Evolutionary conservation across 345 rosid genomes (phyloP).

Genomic region (Erysimum cheiranthoides): DNA sequence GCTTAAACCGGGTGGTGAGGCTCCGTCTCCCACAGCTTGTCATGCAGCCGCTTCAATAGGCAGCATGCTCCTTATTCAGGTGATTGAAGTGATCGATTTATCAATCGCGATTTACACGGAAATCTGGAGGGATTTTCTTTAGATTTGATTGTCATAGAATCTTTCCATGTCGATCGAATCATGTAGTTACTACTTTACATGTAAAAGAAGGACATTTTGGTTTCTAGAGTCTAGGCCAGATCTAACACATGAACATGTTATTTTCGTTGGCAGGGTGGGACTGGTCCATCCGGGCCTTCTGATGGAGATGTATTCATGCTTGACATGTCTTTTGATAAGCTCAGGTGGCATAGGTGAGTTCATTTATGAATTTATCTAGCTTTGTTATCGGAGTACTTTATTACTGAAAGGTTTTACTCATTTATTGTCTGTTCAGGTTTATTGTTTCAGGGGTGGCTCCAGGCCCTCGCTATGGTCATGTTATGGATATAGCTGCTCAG

Average conservation of each 20-base stretch:
- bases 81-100: slow-evolving; percentile 37
- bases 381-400: not conserved
- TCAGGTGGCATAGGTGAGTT: slow-evolving; percentile 80
- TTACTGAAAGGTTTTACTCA: not conserved
- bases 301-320: slow-evolving; percentile 81
- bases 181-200: not conserved
- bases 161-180: not conserved
- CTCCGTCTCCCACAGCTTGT: slow-evolving; percentile 86
- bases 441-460: slow-evolving; percentile 78
- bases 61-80: slow-evolving; percentile 80
- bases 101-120: not conserved
- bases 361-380: slow-evolving; percentile 20
- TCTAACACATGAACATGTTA: slow-evolving; percentile 16
- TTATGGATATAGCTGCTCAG: slow-evolving; percentile 71
- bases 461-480: slow-evolving; percentile 94
- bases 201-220: not conserved
- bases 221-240: not conserved
- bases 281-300: slow-evolving; percentile 81
- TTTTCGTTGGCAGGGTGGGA: slow-evolving; percentile 72
- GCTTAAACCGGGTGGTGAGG: slow-evolving; percentile 69
- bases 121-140: not conserved
- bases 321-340: slow-evolving; percentile 63
- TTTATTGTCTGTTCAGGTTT: slow-evolving; percentile 56
- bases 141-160: not conserved
- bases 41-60: slow-evolving; percentile 81